A percentile compares a stretch with the other conserved stretches of the same genome.
These are phyloP conservation scores for Cercospora canescens DNA, from an alignment of 2,329 filamentous ascomycete genomes.

Conservation along the genomic window DNA sequence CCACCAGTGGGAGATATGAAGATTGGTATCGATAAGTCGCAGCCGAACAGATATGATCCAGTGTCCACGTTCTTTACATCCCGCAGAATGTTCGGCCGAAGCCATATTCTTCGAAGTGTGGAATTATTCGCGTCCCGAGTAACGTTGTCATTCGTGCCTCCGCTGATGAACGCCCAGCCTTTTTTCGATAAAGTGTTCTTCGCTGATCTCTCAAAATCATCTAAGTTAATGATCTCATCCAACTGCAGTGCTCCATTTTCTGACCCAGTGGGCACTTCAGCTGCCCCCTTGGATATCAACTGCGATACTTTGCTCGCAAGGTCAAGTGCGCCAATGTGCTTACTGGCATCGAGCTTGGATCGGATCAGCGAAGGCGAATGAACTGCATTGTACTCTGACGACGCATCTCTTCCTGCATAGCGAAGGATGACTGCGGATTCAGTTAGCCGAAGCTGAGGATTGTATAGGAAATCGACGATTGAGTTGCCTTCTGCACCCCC, in stretches of 20 bases:
- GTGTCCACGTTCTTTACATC: slow-evolving; percentile 42
- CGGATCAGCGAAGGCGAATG: slow-evolving; percentile 48
- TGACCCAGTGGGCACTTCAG: slow-evolving; percentile 23
- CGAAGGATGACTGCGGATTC: slow-evolving; percentile 57
- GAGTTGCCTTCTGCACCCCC: background rate
- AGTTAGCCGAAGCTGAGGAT: slow-evolving; percentile 52
- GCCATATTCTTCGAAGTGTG: slow-evolving; percentile 45
- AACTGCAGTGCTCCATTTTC: slow-evolving; percentile 46
- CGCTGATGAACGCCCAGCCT: slow-evolving; percentile 47
- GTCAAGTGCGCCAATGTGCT: slow-evolving; percentile 42
- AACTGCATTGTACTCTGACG: slow-evolving; percentile 53
- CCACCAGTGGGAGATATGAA: slow-evolving; percentile 38
- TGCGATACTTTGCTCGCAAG: slow-evolving; percentile 31
- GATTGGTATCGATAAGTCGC: slow-evolving; percentile 37
- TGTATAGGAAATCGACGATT: background rate
- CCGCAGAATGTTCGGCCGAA: slow-evolving; percentile 49
- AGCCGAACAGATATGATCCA: slow-evolving; percentile 35
- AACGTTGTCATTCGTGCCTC: slow-evolving; percentile 51
- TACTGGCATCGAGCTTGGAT: slow-evolving; percentile 42
- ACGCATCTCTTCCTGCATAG: slow-evolving; percentile 57
- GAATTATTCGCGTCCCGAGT: slow-evolving; percentile 46
- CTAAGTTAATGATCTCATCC: slow-evolving; percentile 47
- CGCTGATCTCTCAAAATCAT: slow-evolving; percentile 48
- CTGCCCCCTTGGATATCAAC: slow-evolving; percentile 33
- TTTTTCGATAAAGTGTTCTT: slow-evolving; percentile 38